Conservation (phyloP, 2,329 filamentous ascomycete species). For the Lasiodiplodia sp. region DNA sequence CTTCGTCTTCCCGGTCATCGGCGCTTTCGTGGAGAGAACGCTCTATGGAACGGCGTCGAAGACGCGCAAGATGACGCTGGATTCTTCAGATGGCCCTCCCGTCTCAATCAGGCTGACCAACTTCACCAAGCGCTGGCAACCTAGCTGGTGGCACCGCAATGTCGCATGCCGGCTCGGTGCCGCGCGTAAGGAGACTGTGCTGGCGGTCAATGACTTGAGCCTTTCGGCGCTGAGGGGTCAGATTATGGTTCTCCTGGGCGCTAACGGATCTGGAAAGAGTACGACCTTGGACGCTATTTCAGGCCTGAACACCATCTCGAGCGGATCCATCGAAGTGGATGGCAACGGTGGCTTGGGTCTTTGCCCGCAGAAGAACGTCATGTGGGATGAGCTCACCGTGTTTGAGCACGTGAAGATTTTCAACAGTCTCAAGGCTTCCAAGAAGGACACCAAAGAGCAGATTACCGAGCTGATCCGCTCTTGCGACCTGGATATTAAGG, state of each 20-base stretch:
- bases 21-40: conserved; percentile 73
- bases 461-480: conserved; percentile 70
- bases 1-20: conserved; percentile 77
- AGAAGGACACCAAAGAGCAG: conserved; percentile 63
- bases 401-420: conserved; percentile 86
- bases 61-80: conserved; percentile 52
- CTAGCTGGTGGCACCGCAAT: conserved; percentile 65
- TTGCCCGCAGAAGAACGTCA: conserved; percentile 91
- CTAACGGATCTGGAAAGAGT: conserved; percentile 89
- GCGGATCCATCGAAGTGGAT: conserved; percentile 78
- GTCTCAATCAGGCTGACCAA: conserved; percentile 67
- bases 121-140: conserved; percentile 81
- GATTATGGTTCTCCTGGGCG: conserved; percentile 85
- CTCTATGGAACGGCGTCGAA: conserved; percentile 77
- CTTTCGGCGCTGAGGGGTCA: conserved; percentile 78
- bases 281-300: conserved; percentile 90
- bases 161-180: conserved; percentile 57
- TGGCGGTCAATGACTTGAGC: conserved; percentile 79
- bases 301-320: conserved; percentile 78
- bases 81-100: conserved; percentile 34
- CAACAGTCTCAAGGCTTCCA: conserved; percentile 77
- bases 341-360: conserved; percentile 82
- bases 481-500: conserved; percentile 79
- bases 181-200: conserved; percentile 67
- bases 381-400: conserved; percentile 89